These are phyloP conservation scores for Asterophora parasitica DNA, from an alignment of 768 basidiomycete genomes.

Conservation along the genomic window DNA sequence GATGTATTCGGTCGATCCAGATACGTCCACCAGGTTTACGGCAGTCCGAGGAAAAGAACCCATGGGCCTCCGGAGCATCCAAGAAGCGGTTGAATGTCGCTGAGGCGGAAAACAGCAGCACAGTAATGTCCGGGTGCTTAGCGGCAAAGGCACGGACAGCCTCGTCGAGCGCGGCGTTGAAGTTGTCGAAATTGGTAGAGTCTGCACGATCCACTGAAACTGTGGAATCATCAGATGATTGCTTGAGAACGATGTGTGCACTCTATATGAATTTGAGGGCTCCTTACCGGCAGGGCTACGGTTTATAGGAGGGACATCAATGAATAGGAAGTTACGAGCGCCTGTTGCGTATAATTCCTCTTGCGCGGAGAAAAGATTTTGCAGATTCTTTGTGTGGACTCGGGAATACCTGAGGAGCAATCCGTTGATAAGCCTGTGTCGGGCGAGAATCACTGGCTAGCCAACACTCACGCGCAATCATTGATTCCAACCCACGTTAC, in stretches of 20 bases:
- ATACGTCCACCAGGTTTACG: constrained; percentile 32
- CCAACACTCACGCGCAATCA: constrained; percentile 46
- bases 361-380: constrained; percentile 39
- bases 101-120: constrained; percentile 46
- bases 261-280: neutral
- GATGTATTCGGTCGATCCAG: constrained; percentile 53
- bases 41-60: constrained; percentile 31
- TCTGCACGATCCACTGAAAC: neutral
- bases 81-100: constrained; percentile 42
- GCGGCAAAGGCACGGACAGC: constrained; percentile 30
- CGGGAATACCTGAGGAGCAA: constrained; percentile 13
- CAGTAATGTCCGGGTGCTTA: constrained; percentile 39
- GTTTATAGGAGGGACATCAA: constrained; percentile 55
- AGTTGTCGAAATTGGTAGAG: constrained; percentile 21
- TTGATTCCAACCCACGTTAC: constrained; percentile 69
- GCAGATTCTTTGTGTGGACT: constrained; percentile 21
- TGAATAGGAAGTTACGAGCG: constrained; percentile 51
- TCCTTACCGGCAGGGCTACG: constrained; percentile 41
- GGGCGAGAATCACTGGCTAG: neutral
- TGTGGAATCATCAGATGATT: neutral
- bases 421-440: neutral
- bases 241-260: neutral
- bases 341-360: constrained; percentile 45
- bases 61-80: constrained; percentile 38
- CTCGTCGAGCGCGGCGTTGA: constrained; percentile 41